Base-by-base conservation (phyloP, 139 green algal species). In the Coccomyxa sp. region DNA sequence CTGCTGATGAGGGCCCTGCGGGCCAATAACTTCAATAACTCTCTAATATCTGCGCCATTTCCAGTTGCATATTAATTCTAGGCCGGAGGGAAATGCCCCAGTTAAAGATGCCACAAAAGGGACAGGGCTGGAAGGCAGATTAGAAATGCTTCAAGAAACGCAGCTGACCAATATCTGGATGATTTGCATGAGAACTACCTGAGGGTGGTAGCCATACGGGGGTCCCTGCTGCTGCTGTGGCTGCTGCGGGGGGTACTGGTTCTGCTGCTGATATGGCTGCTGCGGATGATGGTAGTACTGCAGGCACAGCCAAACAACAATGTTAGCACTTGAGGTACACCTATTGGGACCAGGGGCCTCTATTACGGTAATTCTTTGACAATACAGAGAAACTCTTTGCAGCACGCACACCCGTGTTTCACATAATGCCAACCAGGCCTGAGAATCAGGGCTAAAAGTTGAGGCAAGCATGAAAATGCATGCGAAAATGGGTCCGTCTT, bases 101-200 rank as follows among this genome's bases (percentile, higher is more conserved):
- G 79, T 18, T 71, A 58, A 23, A 80, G 81, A 71, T 84, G 81
- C 71, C 28, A 58, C 28, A 68, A 79, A 23, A 67, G 81, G 12
- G 60, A 66, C 3, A 27, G 18, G n/a, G 58, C 18, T 28, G 18
- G 10, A 21, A 28, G 63, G 18, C 18, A 25, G 63, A 9, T 71
- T 71, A n/a, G n/a, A n/a, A n/a, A n/a, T n/a, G n/a, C n/a, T n/a
- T n/a, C n/a, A n/a, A n/a, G n/a, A n/a, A n/a, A n/a, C n/a, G n/a
- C n/a, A n/a, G n/a, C n/a, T n/a, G n/a, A n/a, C n/a, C n/a, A n/a
- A n/a, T n/a, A n/a, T n/a, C n/a, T 51, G 38, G 38, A 11, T 51
- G 3, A 51, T 51, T 51, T 51, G 38, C 7, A 51, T 51, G 3
- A 7, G 38, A 7, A 51, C 7, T 51, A 51, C 38, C 38, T 51